phyloP scores from a whole-genome alignment of 208 protist species.

The Trypanosoma scelopori region DNA sequence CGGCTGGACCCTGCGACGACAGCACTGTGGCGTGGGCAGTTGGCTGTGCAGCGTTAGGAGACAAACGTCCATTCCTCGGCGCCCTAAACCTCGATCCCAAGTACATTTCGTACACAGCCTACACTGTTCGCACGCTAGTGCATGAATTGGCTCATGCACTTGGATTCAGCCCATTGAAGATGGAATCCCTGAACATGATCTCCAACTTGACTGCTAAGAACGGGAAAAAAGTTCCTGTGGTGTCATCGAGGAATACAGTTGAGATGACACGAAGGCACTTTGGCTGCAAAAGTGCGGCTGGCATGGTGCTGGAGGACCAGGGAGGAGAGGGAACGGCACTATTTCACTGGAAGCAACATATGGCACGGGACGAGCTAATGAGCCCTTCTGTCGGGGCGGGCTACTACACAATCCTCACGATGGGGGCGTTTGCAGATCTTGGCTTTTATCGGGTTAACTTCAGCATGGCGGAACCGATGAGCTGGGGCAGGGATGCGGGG shows the following conservation, averaged over 20 bases:
- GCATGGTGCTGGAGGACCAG: conserved; percentile 34
- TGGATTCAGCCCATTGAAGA: conserved; percentile 13
- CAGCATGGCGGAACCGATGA: conserved; percentile 51
- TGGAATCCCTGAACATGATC: neutral
- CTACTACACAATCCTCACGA: conserved; percentile 71
- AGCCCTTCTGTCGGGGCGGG: neutral
- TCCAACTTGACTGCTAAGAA: neutral
- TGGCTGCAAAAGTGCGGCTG: conserved; percentile 10
- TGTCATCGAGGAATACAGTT: conserved; percentile 28
- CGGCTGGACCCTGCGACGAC: conserved; percentile 6
- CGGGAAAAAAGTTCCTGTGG: neutral
- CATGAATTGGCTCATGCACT: conserved; percentile 35
- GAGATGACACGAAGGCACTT: conserved; percentile 27
- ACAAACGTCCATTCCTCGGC: conserved; percentile 3
- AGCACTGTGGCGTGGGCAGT: conserved; percentile 23
- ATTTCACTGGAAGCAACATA: conserved; percentile 35
- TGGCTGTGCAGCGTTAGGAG: neutral
- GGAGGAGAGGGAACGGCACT: conserved; percentile 2
- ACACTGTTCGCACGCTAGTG: conserved; percentile 2
- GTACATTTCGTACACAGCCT: neutral
- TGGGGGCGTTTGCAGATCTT: conserved; percentile 70
- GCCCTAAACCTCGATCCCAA: conserved; percentile 4
- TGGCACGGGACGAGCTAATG: conserved; percentile 35
- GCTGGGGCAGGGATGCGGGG: conserved; percentile 57
- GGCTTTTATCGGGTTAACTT: conserved; percentile 74